Evolutionary conservation across 1,284 basidiomycete genomes (phyloP).

Genomic region (Rhodotorula sp.): DNA sequence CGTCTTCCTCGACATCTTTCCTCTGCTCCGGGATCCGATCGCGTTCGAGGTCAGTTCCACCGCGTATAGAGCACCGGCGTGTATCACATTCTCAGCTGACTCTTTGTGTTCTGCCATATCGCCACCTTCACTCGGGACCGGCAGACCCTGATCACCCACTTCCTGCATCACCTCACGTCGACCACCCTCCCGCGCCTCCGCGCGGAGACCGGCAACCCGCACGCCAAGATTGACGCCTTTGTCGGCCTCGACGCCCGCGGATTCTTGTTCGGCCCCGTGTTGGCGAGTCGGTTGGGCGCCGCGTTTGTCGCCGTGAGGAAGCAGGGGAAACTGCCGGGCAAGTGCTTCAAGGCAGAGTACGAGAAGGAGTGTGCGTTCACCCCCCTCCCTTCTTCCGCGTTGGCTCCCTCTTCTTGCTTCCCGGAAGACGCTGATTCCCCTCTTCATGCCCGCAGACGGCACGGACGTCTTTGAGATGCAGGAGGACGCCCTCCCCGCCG

Average conservation of each 20-base stretch:
- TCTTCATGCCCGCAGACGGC: constrained; percentile 9
- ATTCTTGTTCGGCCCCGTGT: constrained; percentile 89
- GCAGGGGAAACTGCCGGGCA: constrained; percentile 87
- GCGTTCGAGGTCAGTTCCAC: constrained; percentile 63
- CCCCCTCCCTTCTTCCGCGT: constrained; percentile 36
- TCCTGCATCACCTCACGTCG: constrained; percentile 81
- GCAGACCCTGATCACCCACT: constrained; percentile 77
- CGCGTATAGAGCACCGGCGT: neutral
- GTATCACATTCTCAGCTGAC: neutral
- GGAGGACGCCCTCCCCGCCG: constrained; percentile 73
- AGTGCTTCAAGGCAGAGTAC: constrained; percentile 73
- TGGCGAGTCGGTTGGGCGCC: constrained; percentile 80
- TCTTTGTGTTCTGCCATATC: neutral
- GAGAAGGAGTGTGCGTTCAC: constrained; percentile 65
- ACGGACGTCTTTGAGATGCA: constrained; percentile 71
- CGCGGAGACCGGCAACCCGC: constrained; percentile 47
- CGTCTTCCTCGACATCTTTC: constrained; percentile 84
- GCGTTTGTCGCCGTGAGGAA: constrained; percentile 97
- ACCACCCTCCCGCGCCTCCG: constrained; percentile 60
- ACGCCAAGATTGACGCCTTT: constrained; percentile 82
- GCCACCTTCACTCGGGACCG: neutral
- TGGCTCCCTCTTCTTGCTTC: no score
- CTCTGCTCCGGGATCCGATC: constrained; percentile 75
- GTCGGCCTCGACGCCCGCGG: constrained; percentile 84
- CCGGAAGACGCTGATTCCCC: no score